Evolutionary conservation across 2,329 filamentous ascomycete genomes (phyloP), one percentile per base, ranked within the genome.

Genomic region (Huntiella decipiens): DNA sequence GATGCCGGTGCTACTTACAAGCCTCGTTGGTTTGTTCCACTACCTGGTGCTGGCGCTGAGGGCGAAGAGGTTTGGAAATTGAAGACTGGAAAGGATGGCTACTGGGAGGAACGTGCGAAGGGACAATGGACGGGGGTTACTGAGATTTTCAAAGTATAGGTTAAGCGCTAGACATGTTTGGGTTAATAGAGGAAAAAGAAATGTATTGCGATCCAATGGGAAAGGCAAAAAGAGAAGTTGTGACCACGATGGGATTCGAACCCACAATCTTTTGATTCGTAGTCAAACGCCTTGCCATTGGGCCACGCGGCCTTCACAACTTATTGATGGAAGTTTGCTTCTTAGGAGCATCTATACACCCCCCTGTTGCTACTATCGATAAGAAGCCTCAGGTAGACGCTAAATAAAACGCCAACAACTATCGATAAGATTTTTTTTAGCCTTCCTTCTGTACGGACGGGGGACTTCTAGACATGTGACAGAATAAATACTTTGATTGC

Each of bases 51-150:
- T 8, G 67, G 71, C 17, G 65, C 63, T 2, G 70, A 73, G 41
- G 72, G 71, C 3, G 78, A 82, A 56, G 77, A 82, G 56, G 67
- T 80, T 8, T 83, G 82, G 82, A 72, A 76, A 55, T 61, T 94
- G 52, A 91, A 79, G 64, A 67, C 67, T 2, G 85, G 86, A 15
- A 86, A 80, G 61, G 85, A 92, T 13, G 79, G 84, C 6, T 98
- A 98, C 62, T 98, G 91, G 91, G 87, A 94, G 57, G 79, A 84
- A 62, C 73, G 88, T 50, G 70, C 67, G 2, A 73, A 65, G 52
- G 78, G 78, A 1, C 66, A 66, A 47, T 94, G 83, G 84, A 60
- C 56, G 3, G 70, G 68, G 4, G 59, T 74, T 32, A 63, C 67
- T 52, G 61, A 71, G 40, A 64, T 77, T 44, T 77, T 72, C 53